A percentile compares a stretch with the other conserved stretches of the same genome.
Evolutionary conservation across 805 yeast genomes (phyloP).

Genomic region (Danielia reshetovae): DNA sequence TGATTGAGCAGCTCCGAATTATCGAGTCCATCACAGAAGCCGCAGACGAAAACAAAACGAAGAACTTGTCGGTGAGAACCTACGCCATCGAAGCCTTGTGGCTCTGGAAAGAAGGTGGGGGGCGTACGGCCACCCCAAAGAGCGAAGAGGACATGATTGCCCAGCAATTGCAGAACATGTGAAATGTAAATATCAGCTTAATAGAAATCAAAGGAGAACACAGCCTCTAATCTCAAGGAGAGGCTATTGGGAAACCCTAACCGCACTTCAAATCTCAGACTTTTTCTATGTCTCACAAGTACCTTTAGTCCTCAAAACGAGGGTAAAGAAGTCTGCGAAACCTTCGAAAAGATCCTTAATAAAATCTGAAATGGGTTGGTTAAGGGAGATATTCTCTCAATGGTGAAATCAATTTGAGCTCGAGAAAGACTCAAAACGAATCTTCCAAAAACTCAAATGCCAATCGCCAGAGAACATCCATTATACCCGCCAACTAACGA

Average conservation of each 20-base stretch:
- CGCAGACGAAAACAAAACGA: constrained; percentile 59
- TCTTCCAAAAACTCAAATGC: too few species aligned
- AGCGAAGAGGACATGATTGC: constrained; percentile 27
- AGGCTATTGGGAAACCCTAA: not conserved
- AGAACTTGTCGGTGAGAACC: constrained; percentile 68
- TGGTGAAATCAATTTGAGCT: too few species aligned
- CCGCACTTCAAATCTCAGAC: not conserved
- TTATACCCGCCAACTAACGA: too few species aligned
- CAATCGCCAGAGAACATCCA: too few species aligned
- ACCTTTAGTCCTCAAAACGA: constrained; percentile 4
- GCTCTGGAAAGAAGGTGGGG: constrained; percentile 70
- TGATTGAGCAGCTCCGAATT: constrained; percentile 58
- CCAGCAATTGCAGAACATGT: constrained; percentile 17
- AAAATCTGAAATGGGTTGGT: too few species aligned
- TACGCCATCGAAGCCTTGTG: constrained; percentile 89
- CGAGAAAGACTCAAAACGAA: too few species aligned
- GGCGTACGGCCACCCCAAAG: constrained; percentile 17
- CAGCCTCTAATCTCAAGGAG: not conserved
- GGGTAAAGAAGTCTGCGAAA: too few species aligned
- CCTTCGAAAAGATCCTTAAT: too few species aligned
- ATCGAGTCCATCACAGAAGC: constrained; percentile 65
- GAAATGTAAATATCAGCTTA: not conserved
- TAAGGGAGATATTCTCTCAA: too few species aligned
- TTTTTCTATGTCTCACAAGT: too few species aligned
- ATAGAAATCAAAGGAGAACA: not conserved